Evolutionary conservation across 2,329 filamentous ascomycete genomes (phyloP), one percentile per base, ranked within the genome.

Genomic region (Falciphora oryzae): DNA sequence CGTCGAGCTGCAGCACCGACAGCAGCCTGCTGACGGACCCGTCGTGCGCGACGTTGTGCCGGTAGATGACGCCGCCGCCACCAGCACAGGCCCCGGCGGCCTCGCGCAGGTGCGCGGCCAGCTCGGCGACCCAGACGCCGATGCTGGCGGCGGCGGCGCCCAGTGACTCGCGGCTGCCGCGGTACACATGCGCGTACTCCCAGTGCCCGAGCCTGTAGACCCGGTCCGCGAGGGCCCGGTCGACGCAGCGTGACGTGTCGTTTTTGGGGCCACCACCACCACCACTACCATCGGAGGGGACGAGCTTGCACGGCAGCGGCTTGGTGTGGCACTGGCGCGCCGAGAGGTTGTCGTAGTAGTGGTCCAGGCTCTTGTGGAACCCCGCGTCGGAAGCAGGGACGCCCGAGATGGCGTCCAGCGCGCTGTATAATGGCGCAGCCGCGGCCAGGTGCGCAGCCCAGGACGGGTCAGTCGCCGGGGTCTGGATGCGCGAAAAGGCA

Each of bases 271-370:
- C 57, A 4, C 18, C 50, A 14, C 11, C 16, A 63, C 70, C 69
- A 67, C 75, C 76, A 65, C 75, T 68, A n/a, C n/a, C n/a, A n/a
- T n/a, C n/a, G n/a, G n/a, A n/a, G 14, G 35, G 14, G 25, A 80
- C 75, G 8, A 83, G 74, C 67, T 83, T 85, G 76, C 91, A 94
- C 0, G 91, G 91, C 0, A 93, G 78, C 0, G 89, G 84, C 70
- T 89, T 91, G 25, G 75, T 78, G 72, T 95, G 91, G 73, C 91
- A 95, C 72, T 92, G 88, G 0, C 91, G 83, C 0, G 91, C 88
- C 0, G 90, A 92, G 1, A 95, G 82, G 71, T 93, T 95, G 73
- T 95, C 92, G 70, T 88, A 95, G 77, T 95, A 95, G 75, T 93
- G 91, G 72, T 95, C 92, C 70, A 90, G 88, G 63, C 83, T 88